Percentiles rank a stretch among this genome's conserved stretches.
Conservation (phyloP, 1,139 yeast species). For the Hansenula anomala region DNA sequence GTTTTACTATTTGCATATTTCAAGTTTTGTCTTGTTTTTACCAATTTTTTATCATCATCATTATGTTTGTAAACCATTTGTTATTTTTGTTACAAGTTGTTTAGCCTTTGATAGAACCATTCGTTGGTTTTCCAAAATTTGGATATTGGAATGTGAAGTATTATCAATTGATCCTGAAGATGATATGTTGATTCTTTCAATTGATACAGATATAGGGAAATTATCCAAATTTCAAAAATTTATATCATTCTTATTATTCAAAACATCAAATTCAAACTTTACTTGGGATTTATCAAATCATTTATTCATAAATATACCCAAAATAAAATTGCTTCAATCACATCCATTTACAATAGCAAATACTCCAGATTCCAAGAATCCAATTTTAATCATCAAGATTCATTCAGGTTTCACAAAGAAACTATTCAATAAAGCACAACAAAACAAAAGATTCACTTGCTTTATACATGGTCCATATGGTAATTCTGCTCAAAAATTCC, state of each 20-base stretch:
- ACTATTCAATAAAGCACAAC: slow-evolving; percentile 6
- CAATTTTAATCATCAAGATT: slow-evolving; percentile 15
- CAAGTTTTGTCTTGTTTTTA: slow-evolving; percentile 14
- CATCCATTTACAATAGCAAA: slow-evolving; percentile 24
- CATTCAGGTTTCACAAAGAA: slow-evolving; percentile 18
- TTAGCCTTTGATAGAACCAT: slow-evolving; percentile 15
- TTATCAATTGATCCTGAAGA: slow-evolving; percentile 1
- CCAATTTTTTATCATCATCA: slow-evolving; percentile 21
- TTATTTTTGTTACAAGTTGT: slow-evolving; percentile 9
- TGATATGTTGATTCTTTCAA: slow-evolving; percentile 8
- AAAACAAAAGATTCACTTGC: slow-evolving; percentile 10
- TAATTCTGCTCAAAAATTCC: slow-evolving; percentile 13
- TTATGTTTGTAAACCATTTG: slow-evolving; percentile 20
- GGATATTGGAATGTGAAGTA: slow-evolving; percentile 13
- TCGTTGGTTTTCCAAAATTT: slow-evolving; percentile 10
- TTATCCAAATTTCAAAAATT: slow-evolving; percentile 1
- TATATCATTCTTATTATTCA: slow-evolving; percentile 6
- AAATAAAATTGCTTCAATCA: slow-evolving; percentile 13
- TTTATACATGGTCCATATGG: slow-evolving; percentile 24
- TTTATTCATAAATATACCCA: slow-evolving; percentile 19
- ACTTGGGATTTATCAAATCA: slow-evolving; percentile 18
- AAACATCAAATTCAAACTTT: slow-evolving; percentile 7
- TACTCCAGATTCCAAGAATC: slow-evolving; percentile 8
- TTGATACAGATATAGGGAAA: slow-evolving; percentile 6
- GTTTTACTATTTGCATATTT: slow-evolving; percentile 17